Evolutionary conservation across 2,329 filamentous ascomycete species (phyloP).

Genomic region (Xylariaceae sp.): DNA sequence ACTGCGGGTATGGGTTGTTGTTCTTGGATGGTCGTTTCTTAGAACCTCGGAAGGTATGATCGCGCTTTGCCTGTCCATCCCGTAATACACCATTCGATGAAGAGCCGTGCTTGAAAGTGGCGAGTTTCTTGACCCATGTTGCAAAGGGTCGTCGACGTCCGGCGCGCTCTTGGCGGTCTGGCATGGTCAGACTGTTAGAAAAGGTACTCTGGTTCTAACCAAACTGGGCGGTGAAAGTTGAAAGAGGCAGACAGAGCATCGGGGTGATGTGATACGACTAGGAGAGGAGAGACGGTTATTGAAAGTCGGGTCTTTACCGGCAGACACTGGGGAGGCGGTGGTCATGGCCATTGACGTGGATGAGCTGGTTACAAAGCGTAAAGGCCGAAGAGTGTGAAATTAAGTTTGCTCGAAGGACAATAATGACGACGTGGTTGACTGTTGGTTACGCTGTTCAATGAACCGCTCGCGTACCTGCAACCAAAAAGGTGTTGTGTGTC

Average conservation of each 20-base stretch:
- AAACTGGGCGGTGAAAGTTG: too few species aligned
- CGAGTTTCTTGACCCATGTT: conserved; percentile 89
- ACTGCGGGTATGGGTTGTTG: conserved; percentile 91
- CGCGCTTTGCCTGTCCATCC: conserved; percentile 37
- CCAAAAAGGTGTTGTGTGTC: background rate
- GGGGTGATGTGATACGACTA: too few species aligned
- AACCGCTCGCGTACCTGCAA: background rate
- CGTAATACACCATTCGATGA: conserved; percentile 51
- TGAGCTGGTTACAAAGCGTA: too few species aligned
- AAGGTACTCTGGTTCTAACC: too few species aligned
- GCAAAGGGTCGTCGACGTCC: conserved; percentile 81
- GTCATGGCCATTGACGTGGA: background rate
- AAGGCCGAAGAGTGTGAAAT: background rate
- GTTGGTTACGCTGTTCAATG: background rate
- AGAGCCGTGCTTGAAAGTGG: conserved; percentile 71
- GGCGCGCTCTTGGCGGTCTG: conserved; percentile 56
- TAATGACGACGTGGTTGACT: background rate
- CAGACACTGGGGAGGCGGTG: conserved; percentile 1
- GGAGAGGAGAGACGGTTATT: background rate
- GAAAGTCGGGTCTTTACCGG: background rate
- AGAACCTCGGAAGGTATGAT: conserved; percentile 31
- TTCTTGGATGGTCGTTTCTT: conserved; percentile 63
- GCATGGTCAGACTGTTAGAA: conserved; percentile 20
- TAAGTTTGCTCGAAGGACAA: background rate
- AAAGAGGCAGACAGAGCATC: too few species aligned